A percentile compares a stretch with the other conserved stretches of the same genome.
Evolutionary conservation across 495 filamentous ascomycete genomes (phyloP).

Genomic region (Cercophora samala): DNA sequence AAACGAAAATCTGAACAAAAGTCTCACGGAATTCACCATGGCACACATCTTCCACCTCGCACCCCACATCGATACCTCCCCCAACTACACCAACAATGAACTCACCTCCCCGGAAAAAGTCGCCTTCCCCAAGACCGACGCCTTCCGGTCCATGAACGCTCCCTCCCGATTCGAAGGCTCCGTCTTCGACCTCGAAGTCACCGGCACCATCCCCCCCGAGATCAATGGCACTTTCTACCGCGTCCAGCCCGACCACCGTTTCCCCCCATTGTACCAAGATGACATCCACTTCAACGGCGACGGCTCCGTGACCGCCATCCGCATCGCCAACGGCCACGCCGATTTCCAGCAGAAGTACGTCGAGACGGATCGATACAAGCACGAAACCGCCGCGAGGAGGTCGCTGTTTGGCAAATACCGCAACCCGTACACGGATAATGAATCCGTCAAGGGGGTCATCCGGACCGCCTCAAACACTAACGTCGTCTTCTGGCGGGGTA

Average conservation of each 20-base stretch:
- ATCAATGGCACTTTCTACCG: constrained; percentile 56
- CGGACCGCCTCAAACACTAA: constrained; percentile 56
- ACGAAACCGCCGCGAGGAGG: constrained; percentile 40
- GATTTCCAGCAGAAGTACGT: constrained; percentile 54
- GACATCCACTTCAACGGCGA: constrained; percentile 51
- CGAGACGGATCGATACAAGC: constrained; percentile 47
- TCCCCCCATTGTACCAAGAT: constrained; percentile 53
- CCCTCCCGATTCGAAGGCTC: constrained; percentile 48
- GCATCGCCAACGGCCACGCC: constrained; percentile 48
- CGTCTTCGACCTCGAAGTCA: constrained; percentile 48
- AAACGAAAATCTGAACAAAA: background rate
- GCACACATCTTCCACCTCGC: constrained; percentile 46
- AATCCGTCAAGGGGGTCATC: constrained; percentile 47
- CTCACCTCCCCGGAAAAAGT: constrained; percentile 35
- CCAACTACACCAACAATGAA: constrained; percentile 17
- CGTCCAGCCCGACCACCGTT: constrained; percentile 49
- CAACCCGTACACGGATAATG: constrained; percentile 54
- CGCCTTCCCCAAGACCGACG: constrained; percentile 46
- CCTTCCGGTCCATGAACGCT: constrained; percentile 49
- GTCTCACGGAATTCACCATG: constrained; percentile 28
- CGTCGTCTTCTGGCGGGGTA: constrained; percentile 50
- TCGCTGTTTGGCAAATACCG: constrained; percentile 52
- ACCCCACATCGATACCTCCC: constrained; percentile 35
- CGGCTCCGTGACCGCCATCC: constrained; percentile 51
- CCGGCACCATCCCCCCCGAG: constrained; percentile 47